These are phyloP conservation scores for Aristolochia californica DNA, from an alignment of 164 flowering plant species.

Conservation along the genomic window DNA sequence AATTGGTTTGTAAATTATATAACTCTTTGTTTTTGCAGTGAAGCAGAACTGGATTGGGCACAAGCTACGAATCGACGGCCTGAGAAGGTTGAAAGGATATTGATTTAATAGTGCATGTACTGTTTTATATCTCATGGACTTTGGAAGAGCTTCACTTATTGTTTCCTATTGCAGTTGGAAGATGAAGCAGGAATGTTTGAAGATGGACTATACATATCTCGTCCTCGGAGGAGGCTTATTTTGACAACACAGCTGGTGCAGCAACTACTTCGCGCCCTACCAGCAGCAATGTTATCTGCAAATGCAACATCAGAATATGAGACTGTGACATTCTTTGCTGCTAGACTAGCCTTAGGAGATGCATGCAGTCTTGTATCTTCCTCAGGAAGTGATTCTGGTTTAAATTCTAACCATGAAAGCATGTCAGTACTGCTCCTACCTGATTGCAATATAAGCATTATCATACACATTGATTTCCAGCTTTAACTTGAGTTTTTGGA, in stretches of 20 bases:
- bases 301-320: constrained; percentile 40
- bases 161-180: constrained; percentile 34
- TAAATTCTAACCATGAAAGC: constrained; percentile 14
- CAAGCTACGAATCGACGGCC: constrained; percentile 37
- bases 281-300: constrained; percentile 38
- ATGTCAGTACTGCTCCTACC: constrained; percentile 30
- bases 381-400: constrained; percentile 19
- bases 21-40: constrained; percentile 23
- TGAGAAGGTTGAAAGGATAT: constrained; percentile 46
- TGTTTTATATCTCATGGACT: background rate
- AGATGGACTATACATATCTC: constrained; percentile 23
- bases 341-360: constrained; percentile 57
- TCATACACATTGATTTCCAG: background rate
- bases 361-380: constrained; percentile 48
- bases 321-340: constrained; percentile 33
- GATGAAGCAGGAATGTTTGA: constrained; percentile 38
- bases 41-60: constrained; percentile 61
- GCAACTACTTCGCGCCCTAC: constrained; percentile 48
- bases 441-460: background rate
- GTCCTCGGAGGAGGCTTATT: constrained; percentile 55
- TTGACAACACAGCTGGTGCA: constrained; percentile 73
- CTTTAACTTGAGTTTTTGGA: background rate
- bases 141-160: background rate
- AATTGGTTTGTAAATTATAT: no score
- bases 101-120: background rate